These are phyloP conservation scores for Poronia punctata DNA, from an alignment of 495 filamentous ascomycete species.

Conservation along the genomic window DNA sequence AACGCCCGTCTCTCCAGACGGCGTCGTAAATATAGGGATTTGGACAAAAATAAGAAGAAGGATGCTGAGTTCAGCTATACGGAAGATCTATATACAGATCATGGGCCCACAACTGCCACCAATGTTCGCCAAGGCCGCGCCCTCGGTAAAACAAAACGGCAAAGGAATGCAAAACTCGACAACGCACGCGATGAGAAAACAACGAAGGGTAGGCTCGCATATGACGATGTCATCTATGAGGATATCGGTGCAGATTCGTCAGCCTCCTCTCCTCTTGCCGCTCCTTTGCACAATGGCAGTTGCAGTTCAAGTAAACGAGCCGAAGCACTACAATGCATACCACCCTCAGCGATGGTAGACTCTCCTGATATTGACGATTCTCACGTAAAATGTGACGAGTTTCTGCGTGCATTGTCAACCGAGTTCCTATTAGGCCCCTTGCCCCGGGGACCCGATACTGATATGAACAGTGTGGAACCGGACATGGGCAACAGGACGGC, in stretches of 20 bases:
- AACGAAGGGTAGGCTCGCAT: conserved; percentile 19
- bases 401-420: background rate
- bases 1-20: conserved; percentile 1
- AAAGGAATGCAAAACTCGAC: background rate
- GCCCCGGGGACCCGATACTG: too few species aligned
- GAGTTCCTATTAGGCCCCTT: conserved; percentile 5
- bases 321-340: background rate
- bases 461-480: too few species aligned
- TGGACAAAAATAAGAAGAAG: background rate
- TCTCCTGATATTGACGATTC: background rate
- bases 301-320: background rate
- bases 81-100: background rate
- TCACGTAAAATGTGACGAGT: background rate
- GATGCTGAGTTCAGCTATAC: too few species aligned
- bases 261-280: background rate
- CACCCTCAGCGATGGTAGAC: background rate
- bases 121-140: too few species aligned
- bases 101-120: conserved; percentile 2
- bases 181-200: background rate
- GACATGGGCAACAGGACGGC: too few species aligned
- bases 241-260: background rate
- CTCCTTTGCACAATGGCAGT: background rate
- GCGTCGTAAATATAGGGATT: background rate
- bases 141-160: background rate
- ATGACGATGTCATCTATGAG: conserved; percentile 11